These are phyloP conservation scores for Fusarium sp. DNA, from an alignment of 2,329 filamentous ascomycete species.

Conservation along the genomic window DNA sequence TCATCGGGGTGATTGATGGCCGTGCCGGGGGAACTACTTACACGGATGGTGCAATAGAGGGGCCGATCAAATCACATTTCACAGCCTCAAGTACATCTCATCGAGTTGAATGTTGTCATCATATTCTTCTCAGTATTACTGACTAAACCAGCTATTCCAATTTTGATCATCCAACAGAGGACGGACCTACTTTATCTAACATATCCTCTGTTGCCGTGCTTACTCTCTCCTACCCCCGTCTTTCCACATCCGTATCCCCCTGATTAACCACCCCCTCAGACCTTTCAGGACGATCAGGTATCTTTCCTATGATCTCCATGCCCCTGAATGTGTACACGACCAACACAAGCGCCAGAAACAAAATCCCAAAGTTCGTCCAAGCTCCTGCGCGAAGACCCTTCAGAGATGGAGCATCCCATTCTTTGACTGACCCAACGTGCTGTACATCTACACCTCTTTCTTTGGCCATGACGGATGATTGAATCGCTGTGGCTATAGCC, in stretches of 20 bases:
- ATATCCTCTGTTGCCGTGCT: not conserved
- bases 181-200: not conserved
- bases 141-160: not conserved
- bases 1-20: constrained; percentile 26
- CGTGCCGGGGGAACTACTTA: constrained; percentile 5
- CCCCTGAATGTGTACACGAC: constrained; percentile 64
- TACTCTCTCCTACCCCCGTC: constrained; percentile 6
- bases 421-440: constrained; percentile 56
- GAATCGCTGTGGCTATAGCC: constrained; percentile 73
- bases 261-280: constrained; percentile 44
- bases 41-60: constrained; percentile 5
- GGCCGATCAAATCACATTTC: not conserved
- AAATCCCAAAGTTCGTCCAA: constrained; percentile 66
- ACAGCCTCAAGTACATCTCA: not conserved
- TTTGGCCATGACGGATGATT: constrained; percentile 70
- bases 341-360: constrained; percentile 57
- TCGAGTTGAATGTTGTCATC: not conserved
- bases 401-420: constrained; percentile 62
- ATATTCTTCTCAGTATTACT: too few species aligned
- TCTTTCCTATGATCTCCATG: constrained; percentile 65
- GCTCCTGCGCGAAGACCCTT: constrained; percentile 62
- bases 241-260: constrained; percentile 34
- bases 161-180: not conserved
- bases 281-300: constrained; percentile 30
- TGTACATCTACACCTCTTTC: constrained; percentile 59